phyloP scores from a whole-genome alignment of 495 filamentous ascomycete genomes.

The Penicillium ucsense region DNA sequence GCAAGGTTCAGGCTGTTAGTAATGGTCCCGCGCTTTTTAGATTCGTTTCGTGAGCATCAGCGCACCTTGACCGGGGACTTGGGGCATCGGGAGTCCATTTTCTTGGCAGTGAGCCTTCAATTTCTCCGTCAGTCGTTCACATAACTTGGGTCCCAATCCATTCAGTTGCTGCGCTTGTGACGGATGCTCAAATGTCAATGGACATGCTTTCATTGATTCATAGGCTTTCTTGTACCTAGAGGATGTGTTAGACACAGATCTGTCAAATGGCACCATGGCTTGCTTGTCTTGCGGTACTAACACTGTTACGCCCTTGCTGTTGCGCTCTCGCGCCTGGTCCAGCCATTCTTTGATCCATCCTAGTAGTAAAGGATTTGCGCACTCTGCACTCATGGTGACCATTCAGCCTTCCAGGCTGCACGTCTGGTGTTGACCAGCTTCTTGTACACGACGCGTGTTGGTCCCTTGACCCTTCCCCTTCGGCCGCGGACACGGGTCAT shows the following conservation, averaged over 20 bases:
- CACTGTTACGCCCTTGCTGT: slow-evolving; percentile 58
- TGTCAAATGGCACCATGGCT: slow-evolving; percentile 2
- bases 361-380: slow-evolving; percentile 67
- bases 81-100: slow-evolving; percentile 64
- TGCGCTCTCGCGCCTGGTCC: slow-evolving; percentile 60
- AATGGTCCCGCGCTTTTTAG: too few species aligned
- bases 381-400: slow-evolving; percentile 33
- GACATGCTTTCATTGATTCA: slow-evolving; percentile 71
- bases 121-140: slow-evolving; percentile 59
- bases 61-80: slow-evolving; percentile 36
- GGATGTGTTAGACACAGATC: neutral
- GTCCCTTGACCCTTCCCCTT: slow-evolving; percentile 7
- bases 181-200: slow-evolving; percentile 63
- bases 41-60: neutral
- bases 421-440: neutral
- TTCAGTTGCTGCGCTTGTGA: slow-evolving; percentile 62
- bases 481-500: slow-evolving; percentile 12
- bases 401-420: slow-evolving; percentile 2
- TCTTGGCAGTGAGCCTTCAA: slow-evolving; percentile 55
- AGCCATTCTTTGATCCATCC: slow-evolving; percentile 74
- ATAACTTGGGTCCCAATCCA: slow-evolving; percentile 63
- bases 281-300: slow-evolving; percentile 17
- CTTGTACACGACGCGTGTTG: slow-evolving; percentile 11
- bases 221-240: slow-evolving; percentile 68
- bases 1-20: too few species aligned